Conservation (phyloP, 306 rosid genomes). For the Casuarina equisetifolia region DNA sequence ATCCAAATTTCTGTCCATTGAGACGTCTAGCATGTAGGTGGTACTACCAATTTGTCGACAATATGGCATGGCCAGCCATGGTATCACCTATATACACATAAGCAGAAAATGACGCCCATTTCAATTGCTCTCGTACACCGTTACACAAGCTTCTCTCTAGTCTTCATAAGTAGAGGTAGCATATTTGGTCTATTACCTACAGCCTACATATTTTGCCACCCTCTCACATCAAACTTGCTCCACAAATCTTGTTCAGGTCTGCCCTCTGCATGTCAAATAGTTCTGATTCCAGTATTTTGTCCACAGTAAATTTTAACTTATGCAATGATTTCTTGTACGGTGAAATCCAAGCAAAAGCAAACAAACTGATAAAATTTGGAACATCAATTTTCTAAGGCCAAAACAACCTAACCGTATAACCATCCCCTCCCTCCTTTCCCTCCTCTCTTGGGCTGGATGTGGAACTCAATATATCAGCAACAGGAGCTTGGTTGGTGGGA, state of each 20-base stretch:
- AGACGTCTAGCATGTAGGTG: not conserved
- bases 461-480: not conserved
- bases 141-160: not conserved
- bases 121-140: not conserved
- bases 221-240: not conserved
- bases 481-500: not conserved
- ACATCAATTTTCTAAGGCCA: not conserved
- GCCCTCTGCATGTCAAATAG: not conserved
- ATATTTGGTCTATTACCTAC: not conserved
- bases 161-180: not conserved
- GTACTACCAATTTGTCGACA: constrained; percentile 11
- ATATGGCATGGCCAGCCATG: not conserved
- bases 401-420: not conserved
- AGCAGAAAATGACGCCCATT: not conserved
- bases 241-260: not conserved
- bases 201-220: not conserved
- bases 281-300: not conserved
- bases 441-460: not conserved
- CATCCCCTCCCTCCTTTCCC: not conserved
- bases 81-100: not conserved
- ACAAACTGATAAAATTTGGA: not conserved
- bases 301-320: not conserved
- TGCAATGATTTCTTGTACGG: not conserved
- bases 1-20: not conserved
- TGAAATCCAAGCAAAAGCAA: not conserved